Percentiles rank a stretch among this genome's conserved stretches.
Evolutionary conservation across 495 filamentous ascomycete genomes (phyloP).

Genomic region (Penicillium taxi): DNA sequence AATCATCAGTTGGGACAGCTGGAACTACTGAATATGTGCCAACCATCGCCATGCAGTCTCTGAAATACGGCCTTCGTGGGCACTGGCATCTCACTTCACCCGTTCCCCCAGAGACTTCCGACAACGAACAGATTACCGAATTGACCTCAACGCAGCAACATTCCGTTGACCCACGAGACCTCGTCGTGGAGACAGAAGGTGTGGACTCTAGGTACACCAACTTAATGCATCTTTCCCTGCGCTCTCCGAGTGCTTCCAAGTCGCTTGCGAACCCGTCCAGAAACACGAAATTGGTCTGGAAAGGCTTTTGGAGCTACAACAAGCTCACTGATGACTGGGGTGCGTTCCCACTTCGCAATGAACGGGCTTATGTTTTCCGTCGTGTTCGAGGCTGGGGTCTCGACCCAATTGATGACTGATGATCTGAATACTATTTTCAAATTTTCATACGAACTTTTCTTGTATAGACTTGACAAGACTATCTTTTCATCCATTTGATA

Average conservation of each 20-base stretch:
- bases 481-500: too few species aligned
- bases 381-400: conserved; percentile 54
- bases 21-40: conserved; percentile 29
- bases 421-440: too few species aligned
- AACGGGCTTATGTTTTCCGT: conserved; percentile 80
- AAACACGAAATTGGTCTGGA: conserved; percentile 84
- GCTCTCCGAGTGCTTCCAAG: conserved; percentile 46
- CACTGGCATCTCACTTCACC: conserved; percentile 52
- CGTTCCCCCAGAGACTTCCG: conserved; percentile 10
- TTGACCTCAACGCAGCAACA: conserved; percentile 5
- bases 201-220: conserved; percentile 69
- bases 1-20: conserved; percentile 22
- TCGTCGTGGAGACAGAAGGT: conserved; percentile 84
- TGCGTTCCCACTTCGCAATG: conserved; percentile 75
- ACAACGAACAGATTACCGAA: conserved; percentile 1
- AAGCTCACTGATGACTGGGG: conserved; percentile 82
- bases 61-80: conserved; percentile 54
- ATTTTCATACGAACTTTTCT: too few species aligned
- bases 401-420: too few species aligned
- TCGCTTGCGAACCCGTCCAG: conserved; percentile 33
- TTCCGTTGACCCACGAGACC: conserved; percentile 30
- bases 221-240: conserved; percentile 64
- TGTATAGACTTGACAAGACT: too few species aligned
- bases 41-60: conserved; percentile 32
- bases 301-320: conserved; percentile 88